Base-by-base conservation (phyloP, 2,329 filamentous ascomycete genomes). In the Emericellopsis cladophorae region DNA sequence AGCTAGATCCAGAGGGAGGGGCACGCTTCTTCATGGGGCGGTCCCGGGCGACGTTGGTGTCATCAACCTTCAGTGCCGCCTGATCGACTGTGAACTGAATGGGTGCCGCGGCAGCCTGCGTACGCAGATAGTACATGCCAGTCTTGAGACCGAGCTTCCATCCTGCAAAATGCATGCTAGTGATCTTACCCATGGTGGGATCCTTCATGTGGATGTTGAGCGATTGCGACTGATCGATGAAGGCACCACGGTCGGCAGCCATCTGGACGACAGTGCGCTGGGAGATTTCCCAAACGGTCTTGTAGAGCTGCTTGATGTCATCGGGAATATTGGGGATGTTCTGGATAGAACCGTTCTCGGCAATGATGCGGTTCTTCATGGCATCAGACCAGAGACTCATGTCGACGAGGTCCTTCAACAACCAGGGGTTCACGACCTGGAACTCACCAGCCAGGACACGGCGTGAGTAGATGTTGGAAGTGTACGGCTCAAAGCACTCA, bases 291-390 rank as follows among this genome's bases (percentile, higher is more conserved):
- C 92, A 98, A 18, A 98, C 92, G 4, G 92, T 98, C 81, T 98
- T 98, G 78, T 98, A 98, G 7, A 98, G 76, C 32, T 82, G 80
- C 72, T 98, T 98, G 72, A 94, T 84, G 52, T 98, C 92, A 26
- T 84, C 78, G 12, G 92, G 90, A 47, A 98, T 95, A 66, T 93
- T 96, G 58, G 90, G 85, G 48, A 98, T 90, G 64, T 92, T 90
- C 65, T 96, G 92, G 42, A 98, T 84, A 16, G 90, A 96, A 50
- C 92, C 92, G 51, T 86, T 86, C 47, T 95, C 90, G 43, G 92
- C 84, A 56, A 98, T 98, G 73, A 98, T 98, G 54, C 92, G 88
- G 74, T 98, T 98, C 81, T 98, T 98, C 92, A 98, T 98, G 69
- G 88, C 87, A 66, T 98, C 90, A 37, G 90, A 95, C 92, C 92